A percentile compares a stretch with the other conserved stretches of the same genome.
Conservation (phyloP, 176 grass and related monocot genomes). For the Phoenix dactylifera region DNA sequence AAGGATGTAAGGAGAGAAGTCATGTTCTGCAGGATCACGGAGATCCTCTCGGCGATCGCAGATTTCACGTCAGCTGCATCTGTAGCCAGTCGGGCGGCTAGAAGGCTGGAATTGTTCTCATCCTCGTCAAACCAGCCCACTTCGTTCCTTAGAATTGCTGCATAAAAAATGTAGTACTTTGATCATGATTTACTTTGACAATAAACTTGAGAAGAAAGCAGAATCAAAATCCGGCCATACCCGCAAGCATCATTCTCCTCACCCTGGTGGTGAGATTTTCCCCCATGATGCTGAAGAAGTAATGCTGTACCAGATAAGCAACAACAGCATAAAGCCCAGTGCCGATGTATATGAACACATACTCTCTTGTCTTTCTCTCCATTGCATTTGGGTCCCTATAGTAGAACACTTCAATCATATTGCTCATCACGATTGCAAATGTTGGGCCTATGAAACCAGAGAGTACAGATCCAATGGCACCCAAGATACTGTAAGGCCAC, state of each 20-base stretch:
- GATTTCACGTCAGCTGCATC: slow-evolving; percentile 94
- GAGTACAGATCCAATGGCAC: slow-evolving; percentile 78
- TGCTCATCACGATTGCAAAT: slow-evolving; percentile 95
- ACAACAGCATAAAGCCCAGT: slow-evolving; percentile 81
- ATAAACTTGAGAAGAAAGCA: background rate
- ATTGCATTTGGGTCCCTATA: slow-evolving; percentile 74
- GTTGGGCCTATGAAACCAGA: slow-evolving; percentile 90
- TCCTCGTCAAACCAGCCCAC: slow-evolving; percentile 97
- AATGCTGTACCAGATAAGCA: slow-evolving; percentile 91
- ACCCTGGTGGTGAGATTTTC: slow-evolving; percentile 98
- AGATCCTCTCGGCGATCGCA: slow-evolving; percentile 91
- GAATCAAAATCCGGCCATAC: slow-evolving; percentile 26
- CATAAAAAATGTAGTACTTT: slow-evolving; percentile 12
- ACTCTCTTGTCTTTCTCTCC: slow-evolving; percentile 79
- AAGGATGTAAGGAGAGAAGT: slow-evolving; percentile 90
- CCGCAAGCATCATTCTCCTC: slow-evolving; percentile 85
- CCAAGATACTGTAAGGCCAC: slow-evolving; percentile 86
- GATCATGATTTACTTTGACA: background rate
- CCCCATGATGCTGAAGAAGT: slow-evolving; percentile 99
- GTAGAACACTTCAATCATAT: slow-evolving; percentile 97
- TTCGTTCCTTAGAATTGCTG: slow-evolving; percentile 95
- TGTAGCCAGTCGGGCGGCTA: slow-evolving; percentile 73
- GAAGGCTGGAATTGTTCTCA: slow-evolving; percentile 93
- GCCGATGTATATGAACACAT: slow-evolving; percentile 97
- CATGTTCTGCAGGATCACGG: slow-evolving; percentile 91